A percentile compares a stretch with the other conserved stretches of the same genome.
Conservation (phyloP, 495 filamentous ascomycete genomes). For the Aspergillus sparsus region DNA sequence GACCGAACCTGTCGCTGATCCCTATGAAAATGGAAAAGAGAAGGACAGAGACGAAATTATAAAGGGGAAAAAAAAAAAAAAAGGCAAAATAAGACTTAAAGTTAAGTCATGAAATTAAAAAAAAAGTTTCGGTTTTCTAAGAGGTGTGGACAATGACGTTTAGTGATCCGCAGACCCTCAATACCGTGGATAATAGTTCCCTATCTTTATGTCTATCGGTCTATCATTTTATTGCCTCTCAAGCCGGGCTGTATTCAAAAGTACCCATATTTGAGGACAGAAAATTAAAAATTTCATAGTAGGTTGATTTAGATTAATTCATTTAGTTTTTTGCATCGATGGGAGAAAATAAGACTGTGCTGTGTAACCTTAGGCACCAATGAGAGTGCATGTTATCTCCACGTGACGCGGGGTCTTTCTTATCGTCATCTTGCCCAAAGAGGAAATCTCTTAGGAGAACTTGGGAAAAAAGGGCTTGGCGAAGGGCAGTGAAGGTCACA, state of each 20-base stretch:
- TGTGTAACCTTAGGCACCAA: conserved; percentile 20
- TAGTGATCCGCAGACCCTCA: too few relatives aligned
- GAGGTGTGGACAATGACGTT: too few relatives aligned
- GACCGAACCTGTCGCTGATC: neutral
- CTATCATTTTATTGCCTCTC: too few relatives aligned
- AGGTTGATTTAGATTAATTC: neutral
- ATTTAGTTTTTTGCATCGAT: neutral
- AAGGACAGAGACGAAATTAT: conserved; percentile 3
- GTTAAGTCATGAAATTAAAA: neutral
- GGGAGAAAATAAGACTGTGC: neutral
- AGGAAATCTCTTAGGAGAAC: neutral
- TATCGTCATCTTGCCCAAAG: conserved; percentile 12
- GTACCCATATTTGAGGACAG: too few relatives aligned
- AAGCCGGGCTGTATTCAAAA: too few relatives aligned
- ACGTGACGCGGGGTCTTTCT: conserved; percentile 29
- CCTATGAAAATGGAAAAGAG: conserved; percentile 12
- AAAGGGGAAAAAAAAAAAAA: conserved; percentile 13
- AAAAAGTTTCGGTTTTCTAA: too few relatives aligned
- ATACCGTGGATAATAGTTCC: too few relatives aligned
- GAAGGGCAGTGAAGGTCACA: too few relatives aligned
- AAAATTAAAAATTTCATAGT: neutral
- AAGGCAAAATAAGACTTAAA: conserved; percentile 3
- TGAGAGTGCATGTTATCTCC: conserved; percentile 18
- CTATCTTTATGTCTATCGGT: too few relatives aligned
- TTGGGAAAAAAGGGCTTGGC: neutral